Evolutionary conservation across 202 grass and related monocot species (phyloP).

Genomic region (Sporobolus alterniflorus): DNA sequence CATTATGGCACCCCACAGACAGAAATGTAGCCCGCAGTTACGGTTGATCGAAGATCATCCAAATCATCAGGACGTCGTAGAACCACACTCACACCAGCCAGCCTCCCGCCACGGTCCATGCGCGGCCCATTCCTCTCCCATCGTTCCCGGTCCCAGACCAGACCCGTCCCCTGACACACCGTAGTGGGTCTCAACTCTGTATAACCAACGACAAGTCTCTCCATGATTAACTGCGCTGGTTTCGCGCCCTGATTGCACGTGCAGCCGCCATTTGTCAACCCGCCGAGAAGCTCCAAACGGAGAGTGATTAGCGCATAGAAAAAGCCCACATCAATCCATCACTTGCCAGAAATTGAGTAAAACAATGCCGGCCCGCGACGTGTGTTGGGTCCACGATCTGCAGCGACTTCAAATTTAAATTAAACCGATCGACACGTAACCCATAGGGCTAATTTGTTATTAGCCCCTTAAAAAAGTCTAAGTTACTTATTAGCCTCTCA

Average conservation of each 20-base stretch:
- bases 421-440: too few relatives aligned
- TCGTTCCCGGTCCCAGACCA: conserved; percentile 14
- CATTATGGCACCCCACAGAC: background rate
- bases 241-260: background rate
- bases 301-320: background rate
- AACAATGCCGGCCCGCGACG: background rate
- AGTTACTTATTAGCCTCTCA: too few relatives aligned
- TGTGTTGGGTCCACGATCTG: conserved; percentile 41
- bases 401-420: background rate
- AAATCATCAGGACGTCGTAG: background rate
- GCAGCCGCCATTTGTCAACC: conserved; percentile 23
- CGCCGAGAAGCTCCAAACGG: background rate
- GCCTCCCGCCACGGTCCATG: background rate
- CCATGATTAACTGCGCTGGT: background rate
- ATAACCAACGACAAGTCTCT: background rate
- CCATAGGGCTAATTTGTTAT: too few relatives aligned
- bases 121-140: background rate
- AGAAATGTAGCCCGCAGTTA: background rate
- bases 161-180: background rate
- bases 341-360: background rate
- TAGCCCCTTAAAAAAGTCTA: too few relatives aligned
- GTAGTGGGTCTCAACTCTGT: conserved; percentile 12
- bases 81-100: too few relatives aligned
- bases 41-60: background rate
- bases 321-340: background rate